These are phyloP conservation scores for Nemania abortiva DNA, from an alignment of 2,329 filamentous ascomycete species.

Conservation along the genomic window DNA sequence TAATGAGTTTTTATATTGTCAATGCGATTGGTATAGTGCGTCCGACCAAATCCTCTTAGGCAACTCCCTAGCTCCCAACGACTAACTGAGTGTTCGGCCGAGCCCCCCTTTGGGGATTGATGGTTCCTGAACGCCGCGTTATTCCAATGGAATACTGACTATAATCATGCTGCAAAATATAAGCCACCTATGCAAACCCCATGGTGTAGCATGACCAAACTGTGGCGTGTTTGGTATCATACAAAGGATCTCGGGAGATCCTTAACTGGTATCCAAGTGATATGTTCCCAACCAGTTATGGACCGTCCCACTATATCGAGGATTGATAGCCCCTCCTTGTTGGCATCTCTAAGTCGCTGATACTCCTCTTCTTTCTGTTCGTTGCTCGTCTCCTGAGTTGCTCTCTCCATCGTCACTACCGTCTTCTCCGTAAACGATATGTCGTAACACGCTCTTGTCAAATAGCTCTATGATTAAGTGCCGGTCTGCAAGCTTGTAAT, in stretches of 20 bases:
- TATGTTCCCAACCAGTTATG: slow-evolving; percentile 20
- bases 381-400: slow-evolving; percentile 63
- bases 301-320: slow-evolving; percentile 40
- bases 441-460: slow-evolving; percentile 86
- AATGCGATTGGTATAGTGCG: slow-evolving; percentile 35
- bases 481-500: slow-evolving; percentile 87
- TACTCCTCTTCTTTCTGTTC: slow-evolving; percentile 68
- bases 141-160: slow-evolving; percentile 29
- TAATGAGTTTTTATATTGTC: slow-evolving; percentile 10
- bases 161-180: slow-evolving; percentile 26
- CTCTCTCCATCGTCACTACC: slow-evolving; percentile 55
- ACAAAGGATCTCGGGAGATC: slow-evolving; percentile 25
- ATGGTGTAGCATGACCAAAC: slow-evolving; percentile 21
- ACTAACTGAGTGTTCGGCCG: slow-evolving; percentile 25
- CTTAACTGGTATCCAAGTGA: slow-evolving; percentile 35
- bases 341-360: slow-evolving; percentile 53
- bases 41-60: slow-evolving; percentile 16
- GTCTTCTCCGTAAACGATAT: slow-evolving; percentile 81
- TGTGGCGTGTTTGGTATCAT: slow-evolving; percentile 33
- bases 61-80: slow-evolving; percentile 20
- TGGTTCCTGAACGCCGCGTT: slow-evolving; percentile 34
- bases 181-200: slow-evolving; percentile 27
- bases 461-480: slow-evolving; percentile 95
- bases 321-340: slow-evolving; percentile 37
- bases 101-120: slow-evolving; percentile 10